Percentiles rank a stretch among this genome's conserved stretches.
phyloP scores from a whole-genome alignment of 108 stramenopile species.

The Skeletonema menzelii region DNA sequence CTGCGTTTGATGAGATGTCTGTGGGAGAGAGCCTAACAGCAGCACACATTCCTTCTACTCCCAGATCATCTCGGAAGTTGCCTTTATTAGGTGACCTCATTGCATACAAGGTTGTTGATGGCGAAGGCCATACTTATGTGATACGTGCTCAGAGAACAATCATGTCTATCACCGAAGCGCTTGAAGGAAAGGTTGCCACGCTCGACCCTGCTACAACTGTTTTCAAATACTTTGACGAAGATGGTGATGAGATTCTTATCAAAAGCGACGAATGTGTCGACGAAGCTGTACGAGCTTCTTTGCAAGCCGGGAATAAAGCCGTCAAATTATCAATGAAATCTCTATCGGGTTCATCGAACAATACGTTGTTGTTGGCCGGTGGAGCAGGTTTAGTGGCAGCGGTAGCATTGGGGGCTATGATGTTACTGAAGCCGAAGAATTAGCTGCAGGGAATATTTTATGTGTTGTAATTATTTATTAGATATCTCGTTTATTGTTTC shows the following conservation, averaged over 20 bases:
- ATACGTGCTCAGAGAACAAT: constrained; percentile 63
- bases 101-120: constrained; percentile 81
- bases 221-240: constrained; percentile 88
- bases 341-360: constrained; percentile 6
- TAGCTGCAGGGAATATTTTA: neutral
- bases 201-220: constrained; percentile 40
- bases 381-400: constrained; percentile 28
- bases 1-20: constrained; percentile 43
- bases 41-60: constrained; percentile 20
- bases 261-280: constrained; percentile 76
- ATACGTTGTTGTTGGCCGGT: constrained; percentile 23
- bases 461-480: neutral
- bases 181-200: constrained; percentile 55
- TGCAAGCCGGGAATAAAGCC: constrained; percentile 53
- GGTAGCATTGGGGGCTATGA: constrained; percentile 22
- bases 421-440: constrained; percentile 36
- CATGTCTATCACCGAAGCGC: constrained; percentile 41
- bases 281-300: constrained; percentile 68
- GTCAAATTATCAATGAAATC: constrained; percentile 65
- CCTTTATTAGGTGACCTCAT: constrained; percentile 3
- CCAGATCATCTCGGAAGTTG: constrained; percentile 10
- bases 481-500: neutral
- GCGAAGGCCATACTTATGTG: constrained; percentile 71
- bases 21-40: constrained; percentile 54
- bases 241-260: constrained; percentile 85